A percentile compares a stretch with the other conserved stretches of the same genome.
Conservation (phyloP, 768 basidiomycete genomes). For the Psilocybe sp. region DNA sequence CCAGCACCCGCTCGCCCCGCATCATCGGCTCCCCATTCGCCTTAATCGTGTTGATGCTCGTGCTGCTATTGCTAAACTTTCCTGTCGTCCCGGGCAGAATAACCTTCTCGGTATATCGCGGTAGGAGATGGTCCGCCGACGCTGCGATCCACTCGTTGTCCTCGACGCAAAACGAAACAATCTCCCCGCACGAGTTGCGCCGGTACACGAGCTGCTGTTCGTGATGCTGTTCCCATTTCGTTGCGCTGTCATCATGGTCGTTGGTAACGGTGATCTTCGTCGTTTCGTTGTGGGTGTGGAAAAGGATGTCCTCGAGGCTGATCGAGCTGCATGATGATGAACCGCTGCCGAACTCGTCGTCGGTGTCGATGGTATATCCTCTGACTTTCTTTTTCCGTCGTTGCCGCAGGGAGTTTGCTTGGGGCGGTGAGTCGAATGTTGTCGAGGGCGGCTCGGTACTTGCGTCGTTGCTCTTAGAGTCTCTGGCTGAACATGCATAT, state of each 20-base stretch:
- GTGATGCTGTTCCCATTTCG: not conserved
- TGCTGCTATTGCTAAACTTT: not conserved
- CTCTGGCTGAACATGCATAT: too few species aligned
- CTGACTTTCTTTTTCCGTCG: conserved; percentile 24
- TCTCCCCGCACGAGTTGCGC: conserved; percentile 2
- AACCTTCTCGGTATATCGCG: conserved; percentile 40
- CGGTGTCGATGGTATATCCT: conserved; percentile 42
- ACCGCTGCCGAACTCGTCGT: conserved; percentile 23
- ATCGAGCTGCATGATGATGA: not conserved
- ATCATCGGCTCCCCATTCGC: conserved; percentile 10
- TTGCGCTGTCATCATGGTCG: conserved; percentile 16
- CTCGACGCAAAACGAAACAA: conserved; percentile 6
- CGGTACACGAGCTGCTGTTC: not conserved
- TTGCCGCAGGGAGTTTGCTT: conserved; percentile 15
- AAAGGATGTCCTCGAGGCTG: not conserved
- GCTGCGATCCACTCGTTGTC: conserved; percentile 12
- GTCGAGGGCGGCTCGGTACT: not conserved
- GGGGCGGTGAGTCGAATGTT: conserved; percentile 6
- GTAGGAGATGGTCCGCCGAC: conserved; percentile 24
- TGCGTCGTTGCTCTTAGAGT: too few species aligned
- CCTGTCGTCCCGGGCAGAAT: not conserved
- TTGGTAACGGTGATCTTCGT: conserved; percentile 19
- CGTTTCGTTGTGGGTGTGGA: not conserved
- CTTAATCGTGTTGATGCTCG: not conserved
- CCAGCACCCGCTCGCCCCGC: conserved; percentile 36